phyloP scores from a whole-genome alignment of 2,329 filamentous ascomycete genomes.

The Cryoendolithus antarcticus region DNA sequence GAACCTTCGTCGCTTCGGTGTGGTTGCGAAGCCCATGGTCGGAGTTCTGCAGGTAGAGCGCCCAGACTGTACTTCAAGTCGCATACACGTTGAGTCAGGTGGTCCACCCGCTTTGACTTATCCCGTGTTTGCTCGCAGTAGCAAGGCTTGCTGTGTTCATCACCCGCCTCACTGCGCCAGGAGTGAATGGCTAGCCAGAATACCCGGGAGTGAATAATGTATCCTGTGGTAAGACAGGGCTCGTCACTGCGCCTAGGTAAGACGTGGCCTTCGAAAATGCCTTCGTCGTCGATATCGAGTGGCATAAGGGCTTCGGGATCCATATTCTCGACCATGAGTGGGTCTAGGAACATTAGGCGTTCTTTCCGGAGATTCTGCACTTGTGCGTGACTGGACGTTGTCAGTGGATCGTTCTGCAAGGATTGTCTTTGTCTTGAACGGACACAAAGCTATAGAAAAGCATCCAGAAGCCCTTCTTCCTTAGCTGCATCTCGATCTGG shows the following conservation, averaged over 20 bases:
- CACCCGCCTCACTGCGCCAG: not conserved
- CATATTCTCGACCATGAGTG: constrained; percentile 1
- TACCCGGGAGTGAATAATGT: constrained; percentile 1
- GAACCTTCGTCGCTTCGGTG: no score
- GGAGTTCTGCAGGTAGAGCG: constrained; percentile 3
- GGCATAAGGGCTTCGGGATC: constrained; percentile 4
- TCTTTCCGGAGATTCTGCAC: constrained; percentile 4
- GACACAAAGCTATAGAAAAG: constrained; percentile 5
- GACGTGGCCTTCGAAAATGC: constrained; percentile 3
- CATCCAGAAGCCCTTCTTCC: constrained; percentile 6
- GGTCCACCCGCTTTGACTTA: not conserved
- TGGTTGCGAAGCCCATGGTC: constrained; percentile 1
- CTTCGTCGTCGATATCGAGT: constrained; percentile 4
- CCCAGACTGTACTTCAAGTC: constrained; percentile 3
- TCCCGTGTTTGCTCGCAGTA: no score
- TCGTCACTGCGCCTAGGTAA: not conserved
- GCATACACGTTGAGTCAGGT: constrained; percentile 1
- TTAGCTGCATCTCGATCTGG: constrained; percentile 5
- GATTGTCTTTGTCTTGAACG: not conserved
- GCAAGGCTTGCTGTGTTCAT: no score
- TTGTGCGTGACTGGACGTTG: not conserved
- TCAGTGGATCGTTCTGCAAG: not conserved
- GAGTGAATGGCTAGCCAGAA: constrained; percentile 4
- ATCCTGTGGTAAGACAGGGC: constrained; percentile 4
- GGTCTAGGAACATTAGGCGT: constrained; percentile 3